Evolutionary conservation across 176 grass and related monocot species (phyloP).

Genomic region (Ampelocalamus luodianensis): DNA sequence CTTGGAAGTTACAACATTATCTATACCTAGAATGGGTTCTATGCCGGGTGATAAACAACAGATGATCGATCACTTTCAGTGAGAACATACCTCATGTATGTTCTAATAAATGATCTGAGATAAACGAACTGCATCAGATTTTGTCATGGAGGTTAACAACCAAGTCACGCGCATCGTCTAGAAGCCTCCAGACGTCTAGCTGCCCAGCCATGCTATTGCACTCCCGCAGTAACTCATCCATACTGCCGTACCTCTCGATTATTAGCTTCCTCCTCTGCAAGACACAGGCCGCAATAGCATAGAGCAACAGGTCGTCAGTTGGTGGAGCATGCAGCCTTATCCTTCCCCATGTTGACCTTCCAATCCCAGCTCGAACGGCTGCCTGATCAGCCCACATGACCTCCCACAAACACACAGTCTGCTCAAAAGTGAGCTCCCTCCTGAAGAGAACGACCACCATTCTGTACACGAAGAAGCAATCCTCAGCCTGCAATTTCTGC

Average conservation of each 20-base stretch:
- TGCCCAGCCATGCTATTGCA: slow-evolving; percentile 87
- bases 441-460: slow-evolving; percentile 96
- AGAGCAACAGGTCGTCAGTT: slow-evolving; percentile 86
- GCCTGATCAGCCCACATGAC: slow-evolving; percentile 98
- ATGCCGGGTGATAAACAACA: slow-evolving; percentile 42
- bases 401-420: slow-evolving; percentile 91
- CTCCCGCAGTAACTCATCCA: slow-evolving; percentile 92
- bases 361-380: slow-evolving; percentile 76
- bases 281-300: slow-evolving; percentile 88
- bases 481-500: slow-evolving; percentile 90
- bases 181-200: slow-evolving; percentile 90
- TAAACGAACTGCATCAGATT: slow-evolving; percentile 59
- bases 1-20: slow-evolving; percentile 44
- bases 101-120: slow-evolving; percentile 37
- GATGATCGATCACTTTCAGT: slow-evolving; percentile 25
- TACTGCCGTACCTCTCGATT: slow-evolving; percentile 87
- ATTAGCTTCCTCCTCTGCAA: slow-evolving; percentile 90
- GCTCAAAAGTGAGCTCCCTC: slow-evolving; percentile 92
- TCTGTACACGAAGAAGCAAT: slow-evolving; percentile 95
- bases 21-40: slow-evolving; percentile 36
- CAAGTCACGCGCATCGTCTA: slow-evolving; percentile 86
- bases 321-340: slow-evolving; percentile 87
- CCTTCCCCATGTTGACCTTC: slow-evolving; percentile 73
- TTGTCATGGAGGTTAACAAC: slow-evolving; percentile 88
- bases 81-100: slow-evolving; percentile 43